phyloP scores from a whole-genome alignment of 192 early-diverging fungal genomes.

The Rhizophagus prolifer region DNA sequence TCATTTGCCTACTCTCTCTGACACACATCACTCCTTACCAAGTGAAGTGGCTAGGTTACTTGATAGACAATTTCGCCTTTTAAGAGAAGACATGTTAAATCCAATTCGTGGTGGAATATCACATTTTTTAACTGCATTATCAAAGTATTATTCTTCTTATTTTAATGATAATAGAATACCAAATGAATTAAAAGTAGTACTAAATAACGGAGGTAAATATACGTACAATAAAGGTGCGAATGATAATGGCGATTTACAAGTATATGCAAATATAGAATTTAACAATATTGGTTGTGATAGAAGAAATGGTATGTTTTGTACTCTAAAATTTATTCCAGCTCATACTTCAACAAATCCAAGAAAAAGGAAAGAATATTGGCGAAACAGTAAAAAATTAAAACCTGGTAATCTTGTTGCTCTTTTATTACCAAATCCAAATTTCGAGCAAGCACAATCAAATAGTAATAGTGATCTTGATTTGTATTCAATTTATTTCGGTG shows the following conservation, averaged over 20 bases:
- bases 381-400: constrained; percentile 42
- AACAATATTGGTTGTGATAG: constrained; percentile 30
- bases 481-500: constrained; percentile 30
- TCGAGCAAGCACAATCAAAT: not conserved
- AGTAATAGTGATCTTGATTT: too few species aligned
- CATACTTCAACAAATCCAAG: not conserved
- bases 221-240: too few species aligned
- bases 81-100: constrained; percentile 58
- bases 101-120: constrained; percentile 43
- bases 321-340: constrained; percentile 34
- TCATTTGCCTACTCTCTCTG: constrained; percentile 42
- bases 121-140: constrained; percentile 38
- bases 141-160: not conserved
- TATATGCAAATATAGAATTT: constrained; percentile 45
- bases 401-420: constrained; percentile 47
- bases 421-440: constrained; percentile 23
- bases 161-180: constrained; percentile 1
- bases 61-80: constrained; percentile 60
- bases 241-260: constrained; percentile 33
- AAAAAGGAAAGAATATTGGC: constrained; percentile 45
- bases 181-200: not conserved
- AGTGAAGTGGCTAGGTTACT: constrained; percentile 46
- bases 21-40: constrained; percentile 45
- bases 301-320: constrained; percentile 24
- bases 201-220: not conserved